Evolutionary conservation across 1,284 basidiomycete species (phyloP).

Genomic region (Cryptococcus sp.): DNA sequence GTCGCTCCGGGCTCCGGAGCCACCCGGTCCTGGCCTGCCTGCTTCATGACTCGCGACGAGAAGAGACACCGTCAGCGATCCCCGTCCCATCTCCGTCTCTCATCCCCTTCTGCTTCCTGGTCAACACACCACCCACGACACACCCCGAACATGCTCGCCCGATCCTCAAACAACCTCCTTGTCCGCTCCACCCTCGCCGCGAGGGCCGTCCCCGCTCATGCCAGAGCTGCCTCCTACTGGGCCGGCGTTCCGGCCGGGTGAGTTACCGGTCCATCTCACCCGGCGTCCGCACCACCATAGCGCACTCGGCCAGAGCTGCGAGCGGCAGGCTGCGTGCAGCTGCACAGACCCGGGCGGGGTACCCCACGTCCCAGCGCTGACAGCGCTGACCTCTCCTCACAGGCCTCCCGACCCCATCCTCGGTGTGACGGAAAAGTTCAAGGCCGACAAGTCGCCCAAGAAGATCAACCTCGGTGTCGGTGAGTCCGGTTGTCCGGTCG

Average conservation of each 20-base stretch:
- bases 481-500: too few relatives aligned
- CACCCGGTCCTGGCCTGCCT: too few relatives aligned
- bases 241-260: constrained; percentile 33
- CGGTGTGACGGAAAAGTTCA: constrained; percentile 53
- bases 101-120: too few relatives aligned
- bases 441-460: constrained; percentile 80
- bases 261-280: constrained; percentile 6
- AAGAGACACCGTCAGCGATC: too few relatives aligned
- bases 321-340: too few relatives aligned
- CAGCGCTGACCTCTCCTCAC: neutral
- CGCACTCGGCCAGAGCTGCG: too few relatives aligned
- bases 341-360: neutral
- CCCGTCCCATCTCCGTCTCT: too few relatives aligned
- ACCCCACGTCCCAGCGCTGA: too few relatives aligned
- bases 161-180: constrained; percentile 13
- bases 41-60: too few relatives aligned
- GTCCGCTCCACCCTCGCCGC: constrained; percentile 4
- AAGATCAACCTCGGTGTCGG: constrained; percentile 98
- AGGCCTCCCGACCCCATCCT: constrained; percentile 38
- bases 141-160: constrained; percentile 15
- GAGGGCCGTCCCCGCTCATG: constrained; percentile 1
- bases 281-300: neutral
- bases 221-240: constrained; percentile 26
- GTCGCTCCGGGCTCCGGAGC: too few relatives aligned
- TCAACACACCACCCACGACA: too few relatives aligned